Evolutionary conservation across 2,329 filamentous ascomycete genomes (phyloP).

Genomic region (Neodidymelliopsis sp.): DNA sequence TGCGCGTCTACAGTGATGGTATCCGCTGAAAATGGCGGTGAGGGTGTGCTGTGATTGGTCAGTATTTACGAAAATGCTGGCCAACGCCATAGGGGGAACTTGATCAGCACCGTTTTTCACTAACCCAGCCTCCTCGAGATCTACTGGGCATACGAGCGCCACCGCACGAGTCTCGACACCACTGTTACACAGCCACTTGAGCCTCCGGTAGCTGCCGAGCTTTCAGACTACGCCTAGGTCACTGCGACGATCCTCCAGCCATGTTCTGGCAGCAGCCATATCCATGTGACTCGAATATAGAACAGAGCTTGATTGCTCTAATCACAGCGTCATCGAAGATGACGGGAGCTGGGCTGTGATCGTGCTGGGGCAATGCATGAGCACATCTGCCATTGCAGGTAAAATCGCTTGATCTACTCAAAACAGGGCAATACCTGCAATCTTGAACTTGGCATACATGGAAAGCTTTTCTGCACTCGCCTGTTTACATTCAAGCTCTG

Average conservation of each 20-base stretch:
- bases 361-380: background rate
- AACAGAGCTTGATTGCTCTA: background rate
- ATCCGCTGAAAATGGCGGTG: constrained; percentile 46
- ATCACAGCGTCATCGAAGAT: background rate
- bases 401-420: background rate
- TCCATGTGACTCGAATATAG: background rate
- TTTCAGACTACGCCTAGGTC: constrained; percentile 4
- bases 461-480: background rate
- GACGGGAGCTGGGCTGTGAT: background rate
- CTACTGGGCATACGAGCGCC: constrained; percentile 20
- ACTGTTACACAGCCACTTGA: constrained; percentile 19
- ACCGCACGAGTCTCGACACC: constrained; percentile 11
- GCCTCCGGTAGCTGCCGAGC: constrained; percentile 14
- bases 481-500: background rate
- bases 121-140: constrained; percentile 30
- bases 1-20: constrained; percentile 35
- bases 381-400: background rate
- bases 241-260: background rate
- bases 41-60: constrained; percentile 40
- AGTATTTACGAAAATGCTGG: constrained; percentile 30
- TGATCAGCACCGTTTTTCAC: constrained; percentile 28
- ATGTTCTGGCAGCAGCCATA: constrained; percentile 2
- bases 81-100: constrained; percentile 27
- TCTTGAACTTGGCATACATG: too few relatives aligned
- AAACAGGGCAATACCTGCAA: background rate